Conservation (phyloP, 2,329 filamentous ascomycete species). For the Trichoderma polysporum region DNA sequence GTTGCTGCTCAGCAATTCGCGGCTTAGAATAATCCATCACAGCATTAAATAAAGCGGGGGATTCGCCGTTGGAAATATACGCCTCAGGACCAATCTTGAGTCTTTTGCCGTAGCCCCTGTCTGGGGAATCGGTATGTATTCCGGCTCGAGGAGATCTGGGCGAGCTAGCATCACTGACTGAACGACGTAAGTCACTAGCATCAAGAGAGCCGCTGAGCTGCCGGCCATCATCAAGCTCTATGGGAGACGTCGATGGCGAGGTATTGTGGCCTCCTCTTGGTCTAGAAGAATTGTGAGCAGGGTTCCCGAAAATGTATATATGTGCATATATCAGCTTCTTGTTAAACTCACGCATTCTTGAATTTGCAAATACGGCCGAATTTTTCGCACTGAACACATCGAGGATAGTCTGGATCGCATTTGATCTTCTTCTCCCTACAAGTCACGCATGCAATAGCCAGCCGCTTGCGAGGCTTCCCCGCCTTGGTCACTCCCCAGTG, state of each 20-base stretch:
- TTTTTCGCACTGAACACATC: constrained; percentile 90
- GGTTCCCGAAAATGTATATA: not conserved
- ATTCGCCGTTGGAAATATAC: constrained; percentile 41
- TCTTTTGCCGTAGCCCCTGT: constrained; percentile 47
- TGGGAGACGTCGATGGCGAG: constrained; percentile 53
- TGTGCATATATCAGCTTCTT: not conserved
- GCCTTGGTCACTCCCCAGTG: constrained; percentile 94
- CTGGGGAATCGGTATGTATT: constrained; percentile 35
- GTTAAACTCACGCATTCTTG: constrained; percentile 77
- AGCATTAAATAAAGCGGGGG: constrained; percentile 31
- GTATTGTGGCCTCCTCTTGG: constrained; percentile 59
- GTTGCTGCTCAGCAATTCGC: constrained; percentile 38
- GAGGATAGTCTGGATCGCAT: constrained; percentile 83
- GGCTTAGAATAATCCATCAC: constrained; percentile 41
- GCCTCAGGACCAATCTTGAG: constrained; percentile 48
- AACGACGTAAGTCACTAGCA: constrained; percentile 39
- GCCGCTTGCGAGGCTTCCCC: constrained; percentile 84
- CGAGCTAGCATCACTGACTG: constrained; percentile 46
- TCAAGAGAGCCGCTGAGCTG: constrained; percentile 36
- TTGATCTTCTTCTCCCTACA: constrained; percentile 98
- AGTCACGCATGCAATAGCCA: constrained; percentile 89
- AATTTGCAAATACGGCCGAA: constrained; percentile 83
- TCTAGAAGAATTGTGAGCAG: constrained; percentile 34
- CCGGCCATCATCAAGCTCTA: constrained; percentile 49
- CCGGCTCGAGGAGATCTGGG: constrained; percentile 49